Conservation (phyloP, 768 basidiomycete genomes). For the Boletales sp. region DNA sequence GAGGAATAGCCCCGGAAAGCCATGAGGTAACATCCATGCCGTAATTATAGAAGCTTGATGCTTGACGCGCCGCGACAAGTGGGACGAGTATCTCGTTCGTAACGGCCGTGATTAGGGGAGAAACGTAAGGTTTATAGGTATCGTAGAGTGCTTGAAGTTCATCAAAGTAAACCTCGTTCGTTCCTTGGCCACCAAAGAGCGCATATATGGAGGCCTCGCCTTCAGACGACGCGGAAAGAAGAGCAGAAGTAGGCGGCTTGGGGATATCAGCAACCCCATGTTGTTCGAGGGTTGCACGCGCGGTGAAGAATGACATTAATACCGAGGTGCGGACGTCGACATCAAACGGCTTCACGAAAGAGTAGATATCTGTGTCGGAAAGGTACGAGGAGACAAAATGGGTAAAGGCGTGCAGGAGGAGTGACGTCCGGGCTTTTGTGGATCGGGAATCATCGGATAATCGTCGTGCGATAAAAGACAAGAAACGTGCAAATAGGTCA, state of each 20-base stretch:
- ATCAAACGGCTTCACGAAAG: conserved; percentile 71
- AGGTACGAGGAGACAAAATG: conserved; percentile 80
- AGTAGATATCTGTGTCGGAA: conserved; percentile 71
- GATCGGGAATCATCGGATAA: conserved; percentile 54
- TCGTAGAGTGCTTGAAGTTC: conserved; percentile 91
- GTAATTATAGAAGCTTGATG: conserved; percentile 64
- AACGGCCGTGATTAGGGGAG: conserved; percentile 61
- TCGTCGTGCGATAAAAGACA: conserved; percentile 69
- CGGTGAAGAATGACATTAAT: conserved; percentile 74
- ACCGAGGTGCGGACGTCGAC: conserved; percentile 73
- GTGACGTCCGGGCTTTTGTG: conserved; percentile 48
- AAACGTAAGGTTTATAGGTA: conserved; percentile 85
- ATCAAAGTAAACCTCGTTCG: conserved; percentile 97
- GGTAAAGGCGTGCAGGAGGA: conserved; percentile 73
- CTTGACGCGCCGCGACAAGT: conserved; percentile 56
- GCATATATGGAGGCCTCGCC: conserved; percentile 80
- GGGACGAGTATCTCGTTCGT: conserved; percentile 68
- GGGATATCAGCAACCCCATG: conserved; percentile 55
- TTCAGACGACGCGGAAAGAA: conserved; percentile 58
- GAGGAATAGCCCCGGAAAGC: conserved; percentile 67
- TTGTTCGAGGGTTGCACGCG: conserved; percentile 65
- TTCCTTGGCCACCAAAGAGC: conserved; percentile 96
- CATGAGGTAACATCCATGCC: conserved; percentile 83
- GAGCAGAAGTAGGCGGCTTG: conserved; percentile 57
- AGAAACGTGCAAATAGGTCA: conserved; percentile 80